These are phyloP conservation scores for Kurtzmaniella quercitrusa DNA, from an alignment of 1,139 yeast species.

Conservation along the genomic window DNA sequence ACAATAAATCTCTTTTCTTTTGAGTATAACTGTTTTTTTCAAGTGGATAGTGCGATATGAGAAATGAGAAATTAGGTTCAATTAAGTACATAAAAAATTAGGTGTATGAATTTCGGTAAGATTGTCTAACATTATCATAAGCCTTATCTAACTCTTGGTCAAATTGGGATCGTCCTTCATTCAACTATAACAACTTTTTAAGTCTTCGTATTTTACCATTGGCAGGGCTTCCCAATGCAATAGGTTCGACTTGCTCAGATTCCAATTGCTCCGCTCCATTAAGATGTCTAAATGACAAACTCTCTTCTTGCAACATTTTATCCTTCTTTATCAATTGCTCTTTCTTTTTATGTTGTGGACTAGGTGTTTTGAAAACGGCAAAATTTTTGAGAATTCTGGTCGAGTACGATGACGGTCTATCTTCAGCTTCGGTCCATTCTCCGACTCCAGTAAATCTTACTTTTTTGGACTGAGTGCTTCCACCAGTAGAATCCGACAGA, in stretches of 20 bases:
- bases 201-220: neutral
- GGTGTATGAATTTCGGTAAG: no score
- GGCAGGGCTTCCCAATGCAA: neutral
- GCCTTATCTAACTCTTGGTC: no score
- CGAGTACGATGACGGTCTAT: constrained; percentile 49
- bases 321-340: constrained; percentile 47
- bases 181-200: neutral
- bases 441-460: constrained; percentile 54
- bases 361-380: constrained; percentile 34
- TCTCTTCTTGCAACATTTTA: constrained; percentile 47
- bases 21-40: no score
- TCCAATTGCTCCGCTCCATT: neutral
- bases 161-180: no score
- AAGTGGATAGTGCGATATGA: no score
- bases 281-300: constrained; percentile 37
- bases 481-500: constrained; percentile 6
- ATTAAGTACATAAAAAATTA: no score
- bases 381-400: constrained; percentile 45
- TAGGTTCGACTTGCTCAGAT: neutral
- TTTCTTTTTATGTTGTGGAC: constrained; percentile 23
- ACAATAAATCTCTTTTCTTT: no score
- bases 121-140: no score
- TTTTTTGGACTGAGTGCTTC: constrained; percentile 22
- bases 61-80: no score
- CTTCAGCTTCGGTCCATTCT: constrained; percentile 50